Evolutionary conservation across 176 grass and related monocot genomes (phyloP).

Genomic region (Raddia guianensis): DNA sequence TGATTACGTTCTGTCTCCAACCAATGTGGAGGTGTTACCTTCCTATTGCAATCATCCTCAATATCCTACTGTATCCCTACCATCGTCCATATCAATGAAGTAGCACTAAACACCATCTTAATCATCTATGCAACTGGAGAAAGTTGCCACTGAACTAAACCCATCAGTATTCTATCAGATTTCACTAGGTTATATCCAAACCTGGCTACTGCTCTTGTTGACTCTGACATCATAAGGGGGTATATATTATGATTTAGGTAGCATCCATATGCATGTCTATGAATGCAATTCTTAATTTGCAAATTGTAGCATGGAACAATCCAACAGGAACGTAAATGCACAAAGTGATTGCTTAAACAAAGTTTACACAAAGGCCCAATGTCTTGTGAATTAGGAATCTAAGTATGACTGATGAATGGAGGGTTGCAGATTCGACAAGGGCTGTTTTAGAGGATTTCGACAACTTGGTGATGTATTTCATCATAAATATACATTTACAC

Average conservation of each 20-base stretch:
- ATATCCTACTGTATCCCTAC: background rate
- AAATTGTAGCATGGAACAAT: background rate
- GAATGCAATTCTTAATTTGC: background rate
- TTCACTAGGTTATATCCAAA: background rate
- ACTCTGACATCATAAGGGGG: background rate
- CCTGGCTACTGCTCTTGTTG: background rate
- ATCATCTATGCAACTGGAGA: background rate
- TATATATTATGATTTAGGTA: background rate
- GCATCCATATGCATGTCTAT: background rate
- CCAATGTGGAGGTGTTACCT: slow-evolving; percentile 1
- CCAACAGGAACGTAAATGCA: background rate
- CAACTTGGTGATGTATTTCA: background rate
- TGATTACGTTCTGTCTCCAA: slow-evolving; percentile 16
- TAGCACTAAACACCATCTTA: slow-evolving; percentile 15
- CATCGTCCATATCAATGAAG: slow-evolving; percentile 3
- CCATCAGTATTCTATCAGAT: background rate
- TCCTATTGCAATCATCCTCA: background rate
- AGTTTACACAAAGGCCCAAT: slow-evolving; percentile 2
- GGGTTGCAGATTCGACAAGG: background rate
- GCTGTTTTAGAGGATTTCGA: background rate
- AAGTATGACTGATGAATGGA: background rate
- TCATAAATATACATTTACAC: background rate
- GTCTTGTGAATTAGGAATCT: background rate
- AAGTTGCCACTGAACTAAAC: slow-evolving; percentile 20
- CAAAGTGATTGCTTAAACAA: background rate